phyloP scores from a whole-genome alignment of 352 stramenopile species.

The Blastocystis sp. region DNA sequence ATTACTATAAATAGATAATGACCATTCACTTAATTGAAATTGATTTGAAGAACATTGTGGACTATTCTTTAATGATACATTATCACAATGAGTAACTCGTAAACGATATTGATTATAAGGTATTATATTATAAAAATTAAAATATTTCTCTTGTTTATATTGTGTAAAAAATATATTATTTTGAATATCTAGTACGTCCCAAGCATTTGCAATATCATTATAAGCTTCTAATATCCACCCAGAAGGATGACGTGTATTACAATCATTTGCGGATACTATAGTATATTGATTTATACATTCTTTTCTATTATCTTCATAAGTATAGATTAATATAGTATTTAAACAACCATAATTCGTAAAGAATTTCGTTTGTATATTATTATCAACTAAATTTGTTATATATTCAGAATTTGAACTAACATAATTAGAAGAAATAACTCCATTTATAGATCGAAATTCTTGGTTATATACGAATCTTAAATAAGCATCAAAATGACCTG shows the following conservation, averaged over 20 bases:
- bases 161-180: background rate
- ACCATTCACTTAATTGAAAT: constrained; percentile 17
- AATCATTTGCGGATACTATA: background rate
- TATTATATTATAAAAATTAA: constrained; percentile 6
- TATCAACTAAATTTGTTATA: too few species aligned
- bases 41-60: background rate
- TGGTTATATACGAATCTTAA: too few species aligned
- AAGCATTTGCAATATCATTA: too few species aligned
- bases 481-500: too few species aligned
- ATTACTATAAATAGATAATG: background rate
- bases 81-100: constrained; percentile 28
- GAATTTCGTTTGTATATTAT: too few species aligned
- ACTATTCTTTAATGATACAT: background rate
- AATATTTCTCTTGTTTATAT: background rate
- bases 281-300: constrained; percentile 18
- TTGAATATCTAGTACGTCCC: constrained; percentile 1
- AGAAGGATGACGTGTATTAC: background rate
- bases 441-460: too few species aligned
- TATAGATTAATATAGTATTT: too few species aligned
- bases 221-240: too few species aligned
- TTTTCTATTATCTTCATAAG: too few species aligned
- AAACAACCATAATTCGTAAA: too few species aligned
- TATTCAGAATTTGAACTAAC: too few species aligned
- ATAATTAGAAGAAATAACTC: too few species aligned
- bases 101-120: constrained; percentile 29